Conservation (phyloP, 768 basidiomycete genomes). For the Tricholoma sp. region DNA sequence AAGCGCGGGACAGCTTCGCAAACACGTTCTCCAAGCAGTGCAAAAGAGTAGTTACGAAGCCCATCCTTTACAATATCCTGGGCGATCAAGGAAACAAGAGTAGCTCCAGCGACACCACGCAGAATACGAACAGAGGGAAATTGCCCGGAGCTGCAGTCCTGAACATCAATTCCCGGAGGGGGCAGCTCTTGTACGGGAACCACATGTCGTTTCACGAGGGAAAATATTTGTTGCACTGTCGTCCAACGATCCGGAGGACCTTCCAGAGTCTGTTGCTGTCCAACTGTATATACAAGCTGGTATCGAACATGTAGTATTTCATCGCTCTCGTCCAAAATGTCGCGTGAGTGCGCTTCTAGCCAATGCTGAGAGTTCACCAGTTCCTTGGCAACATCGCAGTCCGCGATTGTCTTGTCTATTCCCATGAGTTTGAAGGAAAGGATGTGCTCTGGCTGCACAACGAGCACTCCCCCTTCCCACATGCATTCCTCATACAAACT, state of each 20-base stretch:
- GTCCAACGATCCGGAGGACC: slow-evolving; percentile 39
- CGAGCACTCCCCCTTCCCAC: slow-evolving; percentile 34
- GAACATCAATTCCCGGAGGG: slow-evolving; percentile 18
- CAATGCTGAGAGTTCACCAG: slow-evolving; percentile 25
- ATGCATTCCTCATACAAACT: slow-evolving; percentile 34
- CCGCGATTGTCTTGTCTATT: slow-evolving; percentile 26
- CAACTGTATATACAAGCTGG: slow-evolving; percentile 44
- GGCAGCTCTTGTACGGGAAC: slow-evolving; percentile 6
- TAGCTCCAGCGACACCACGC: slow-evolving; percentile 9
- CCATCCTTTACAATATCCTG: slow-evolving; percentile 9
- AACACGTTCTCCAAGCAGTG: slow-evolving; percentile 10
- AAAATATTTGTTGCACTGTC: slow-evolving; percentile 32
- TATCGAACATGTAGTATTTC: slow-evolving; percentile 43
- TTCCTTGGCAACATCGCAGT: slow-evolving; percentile 4
- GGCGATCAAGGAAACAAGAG: slow-evolving; percentile 12
- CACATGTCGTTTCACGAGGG: slow-evolving; percentile 20
- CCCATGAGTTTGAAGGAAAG: slow-evolving; percentile 46
- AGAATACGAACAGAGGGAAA: slow-evolving; percentile 17
- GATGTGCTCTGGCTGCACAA: slow-evolving; percentile 50
- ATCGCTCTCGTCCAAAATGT: slow-evolving; percentile 43
- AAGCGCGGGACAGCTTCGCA: slow-evolving; percentile 18
- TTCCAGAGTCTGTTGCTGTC: slow-evolving; percentile 31
- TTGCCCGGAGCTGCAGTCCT: neutral
- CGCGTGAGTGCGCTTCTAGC: slow-evolving; percentile 24
- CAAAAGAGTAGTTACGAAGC: slow-evolving; percentile 15